Conservation (phyloP, 768 basidiomycete genomes). For the Suillus subluteus region DNA sequence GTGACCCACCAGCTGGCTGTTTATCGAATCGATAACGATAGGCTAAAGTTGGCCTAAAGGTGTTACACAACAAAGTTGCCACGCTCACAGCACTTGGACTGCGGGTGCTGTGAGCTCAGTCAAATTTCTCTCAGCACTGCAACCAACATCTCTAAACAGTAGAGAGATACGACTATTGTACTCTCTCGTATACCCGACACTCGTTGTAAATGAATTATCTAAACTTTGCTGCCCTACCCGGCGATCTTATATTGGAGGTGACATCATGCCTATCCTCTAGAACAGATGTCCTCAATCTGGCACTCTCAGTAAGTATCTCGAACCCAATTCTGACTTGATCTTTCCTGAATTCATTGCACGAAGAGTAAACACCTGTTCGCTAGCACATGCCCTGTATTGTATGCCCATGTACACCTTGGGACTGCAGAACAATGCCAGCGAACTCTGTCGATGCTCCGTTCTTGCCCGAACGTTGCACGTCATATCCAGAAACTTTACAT, state of each 20-base stretch:
- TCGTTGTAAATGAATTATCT: not conserved
- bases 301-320: conserved; percentile 54
- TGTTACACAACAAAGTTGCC: not conserved
- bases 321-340: conserved; percentile 2
- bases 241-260: conserved; percentile 71
- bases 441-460: conserved; percentile 67
- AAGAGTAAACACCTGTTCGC: conserved; percentile 61
- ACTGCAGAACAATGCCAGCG: conserved; percentile 60
- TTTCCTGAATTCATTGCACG: conserved; percentile 11
- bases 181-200: too few relatives aligned
- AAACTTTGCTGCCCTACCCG: conserved; percentile 40
- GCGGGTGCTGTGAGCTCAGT: not conserved
- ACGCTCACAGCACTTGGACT: not conserved
- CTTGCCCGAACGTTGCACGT: conserved; percentile 59
- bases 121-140: not conserved
- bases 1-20: not conserved
- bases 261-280: conserved; percentile 54
- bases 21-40: not conserved
- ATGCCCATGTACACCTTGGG: conserved; percentile 57
- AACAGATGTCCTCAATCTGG: conserved; percentile 60
- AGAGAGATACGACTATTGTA: not conserved
- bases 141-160: not conserved
- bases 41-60: not conserved
- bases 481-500: conserved; percentile 67
- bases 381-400: conserved; percentile 60